Percentiles rank a stretch among this genome's conserved stretches.
Evolutionary conservation across 805 yeast genomes (phyloP).

Genomic region (Yarrowia phangngaensis): DNA sequence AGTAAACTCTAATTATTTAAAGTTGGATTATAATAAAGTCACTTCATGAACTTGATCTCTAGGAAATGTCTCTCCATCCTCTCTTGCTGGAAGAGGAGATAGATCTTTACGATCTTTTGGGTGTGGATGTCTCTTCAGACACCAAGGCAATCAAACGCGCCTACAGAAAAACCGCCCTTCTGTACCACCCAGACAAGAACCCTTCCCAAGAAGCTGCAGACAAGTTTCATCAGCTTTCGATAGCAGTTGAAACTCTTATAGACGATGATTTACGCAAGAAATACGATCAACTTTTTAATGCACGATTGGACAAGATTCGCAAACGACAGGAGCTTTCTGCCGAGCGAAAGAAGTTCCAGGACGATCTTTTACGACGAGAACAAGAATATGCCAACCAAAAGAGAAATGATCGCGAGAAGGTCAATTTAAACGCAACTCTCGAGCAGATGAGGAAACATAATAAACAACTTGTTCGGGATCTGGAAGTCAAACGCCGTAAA

Average conservation of each 20-base stretch:
- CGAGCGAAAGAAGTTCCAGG: constrained; percentile 30
- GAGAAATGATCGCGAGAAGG: not conserved
- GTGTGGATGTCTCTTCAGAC: constrained; percentile 24
- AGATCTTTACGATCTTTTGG: constrained; percentile 33
- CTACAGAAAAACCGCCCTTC: constrained; percentile 26
- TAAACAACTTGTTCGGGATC: constrained; percentile 15
- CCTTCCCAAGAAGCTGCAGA: constrained; percentile 34
- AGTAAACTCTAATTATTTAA: too few species aligned
- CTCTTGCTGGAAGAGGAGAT: constrained; percentile 28
- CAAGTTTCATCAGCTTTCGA: constrained; percentile 33
- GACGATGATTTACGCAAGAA: constrained; percentile 27
- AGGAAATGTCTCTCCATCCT: constrained; percentile 20
- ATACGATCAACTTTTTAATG: constrained; percentile 31
- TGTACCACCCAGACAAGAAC: constrained; percentile 36
- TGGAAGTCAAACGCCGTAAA: constrained; percentile 30
- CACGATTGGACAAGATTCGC: constrained; percentile 26
- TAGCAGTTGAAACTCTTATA: constrained; percentile 32
- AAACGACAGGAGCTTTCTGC: constrained; percentile 27
- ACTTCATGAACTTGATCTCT: too few species aligned
- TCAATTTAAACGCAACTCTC: not conserved
- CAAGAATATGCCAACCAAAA: constrained; percentile 26
- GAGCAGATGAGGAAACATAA: constrained; percentile 28
- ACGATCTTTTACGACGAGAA: constrained; percentile 34
- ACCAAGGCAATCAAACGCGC: constrained; percentile 25
- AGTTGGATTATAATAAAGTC: too few species aligned